phyloP scores from a whole-genome alignment of 2,329 filamentous ascomycete species.

The Alternaria sp. region DNA sequence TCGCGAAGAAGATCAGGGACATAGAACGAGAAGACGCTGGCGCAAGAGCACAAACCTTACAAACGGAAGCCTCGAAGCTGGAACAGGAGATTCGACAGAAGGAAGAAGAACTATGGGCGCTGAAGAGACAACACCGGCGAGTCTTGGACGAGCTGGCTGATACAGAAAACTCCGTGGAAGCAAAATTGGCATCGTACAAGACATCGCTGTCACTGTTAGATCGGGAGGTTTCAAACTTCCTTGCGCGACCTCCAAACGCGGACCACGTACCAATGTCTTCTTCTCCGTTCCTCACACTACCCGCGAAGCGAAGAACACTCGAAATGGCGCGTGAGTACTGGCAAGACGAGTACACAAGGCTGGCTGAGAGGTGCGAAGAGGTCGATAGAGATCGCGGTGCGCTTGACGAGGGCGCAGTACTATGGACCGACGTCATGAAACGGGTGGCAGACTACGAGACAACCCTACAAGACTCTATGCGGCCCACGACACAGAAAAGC shows the following conservation, averaged over 20 bases:
- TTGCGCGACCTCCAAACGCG: constrained; percentile 62
- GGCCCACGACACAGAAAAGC: constrained; percentile 25
- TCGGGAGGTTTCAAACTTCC: constrained; percentile 64
- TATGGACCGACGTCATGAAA: constrained; percentile 70
- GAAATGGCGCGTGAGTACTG: constrained; percentile 76
- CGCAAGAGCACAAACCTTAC: constrained; percentile 60
- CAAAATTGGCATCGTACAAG: constrained; percentile 74
- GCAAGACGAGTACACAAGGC: constrained; percentile 65
- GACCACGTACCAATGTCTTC: constrained; percentile 36
- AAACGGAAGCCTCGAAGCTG: constrained; percentile 60
- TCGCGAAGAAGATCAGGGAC: constrained; percentile 62
- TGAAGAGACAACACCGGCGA: constrained; percentile 67
- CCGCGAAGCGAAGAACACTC: constrained; percentile 69
- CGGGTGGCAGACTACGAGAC: constrained; percentile 70
- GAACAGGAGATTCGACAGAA: constrained; percentile 70
- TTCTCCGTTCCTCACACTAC: constrained; percentile 64
- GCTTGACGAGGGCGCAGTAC: constrained; percentile 68
- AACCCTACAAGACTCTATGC: constrained; percentile 64
- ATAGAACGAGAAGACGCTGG: constrained; percentile 64
- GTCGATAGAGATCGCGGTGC: constrained; percentile 69
- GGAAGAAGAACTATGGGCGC: constrained; percentile 67
- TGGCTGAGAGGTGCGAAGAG: constrained; percentile 62
- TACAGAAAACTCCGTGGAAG: constrained; percentile 69
- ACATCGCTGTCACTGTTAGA: constrained; percentile 72
- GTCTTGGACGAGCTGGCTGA: constrained; percentile 67